phyloP scores from a whole-genome alignment of 352 stramenopile genomes.

The Blastocystis sp. region DNA sequence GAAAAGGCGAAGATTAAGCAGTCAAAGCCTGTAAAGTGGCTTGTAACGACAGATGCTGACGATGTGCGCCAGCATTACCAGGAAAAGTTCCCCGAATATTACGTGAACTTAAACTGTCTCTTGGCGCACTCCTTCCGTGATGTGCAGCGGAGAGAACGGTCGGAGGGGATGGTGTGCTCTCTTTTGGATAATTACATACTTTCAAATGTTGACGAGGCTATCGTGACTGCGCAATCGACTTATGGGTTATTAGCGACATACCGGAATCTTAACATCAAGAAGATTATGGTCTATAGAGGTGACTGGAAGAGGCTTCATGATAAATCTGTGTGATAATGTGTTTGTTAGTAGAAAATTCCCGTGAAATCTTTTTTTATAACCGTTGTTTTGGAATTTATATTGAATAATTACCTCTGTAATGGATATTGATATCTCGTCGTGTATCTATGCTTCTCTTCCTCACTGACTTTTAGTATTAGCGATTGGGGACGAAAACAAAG shows the following conservation, averaged over 20 bases:
- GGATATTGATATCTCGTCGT: slow-evolving; percentile 24
- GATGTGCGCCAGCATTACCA: not conserved
- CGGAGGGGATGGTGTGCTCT: slow-evolving; percentile 19
- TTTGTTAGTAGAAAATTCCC: not conserved
- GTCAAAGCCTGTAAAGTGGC: slow-evolving; percentile 20
- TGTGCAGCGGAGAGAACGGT: not conserved
- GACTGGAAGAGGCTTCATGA: not conserved
- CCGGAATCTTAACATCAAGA: slow-evolving; percentile 20
- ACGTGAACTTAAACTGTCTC: not conserved
- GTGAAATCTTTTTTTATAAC: too few relatives aligned
- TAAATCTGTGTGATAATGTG: not conserved
- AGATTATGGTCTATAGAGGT: slow-evolving; percentile 21
- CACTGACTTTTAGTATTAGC: not conserved
- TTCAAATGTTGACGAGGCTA: not conserved
- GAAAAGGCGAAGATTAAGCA: not conserved
- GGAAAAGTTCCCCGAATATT: not conserved
- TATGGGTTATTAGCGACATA: slow-evolving; percentile 23
- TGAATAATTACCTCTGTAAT: not conserved
- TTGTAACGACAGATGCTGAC: not conserved
- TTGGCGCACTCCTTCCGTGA: slow-evolving; percentile 28
- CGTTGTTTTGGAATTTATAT: not conserved
- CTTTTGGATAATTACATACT: slow-evolving; percentile 43
- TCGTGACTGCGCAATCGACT: not conserved
- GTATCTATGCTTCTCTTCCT: not conserved
- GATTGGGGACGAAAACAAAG: not conserved